These are phyloP conservation scores for Alternaria sp. DNA, from an alignment of 2,329 filamentous ascomycete genomes.

Conservation along the genomic window DNA sequence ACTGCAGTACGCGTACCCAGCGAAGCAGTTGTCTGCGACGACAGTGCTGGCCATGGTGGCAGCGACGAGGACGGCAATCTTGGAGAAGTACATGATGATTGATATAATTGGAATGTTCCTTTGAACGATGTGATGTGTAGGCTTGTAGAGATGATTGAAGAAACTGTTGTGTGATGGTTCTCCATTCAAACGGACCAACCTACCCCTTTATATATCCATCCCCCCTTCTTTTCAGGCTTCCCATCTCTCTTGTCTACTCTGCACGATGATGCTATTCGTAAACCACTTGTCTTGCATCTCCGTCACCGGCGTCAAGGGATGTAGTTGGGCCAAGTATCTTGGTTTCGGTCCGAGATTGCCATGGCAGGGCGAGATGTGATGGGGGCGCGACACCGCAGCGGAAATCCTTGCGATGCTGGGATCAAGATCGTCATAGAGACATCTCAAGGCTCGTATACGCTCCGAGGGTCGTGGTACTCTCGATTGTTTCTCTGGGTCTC, in stretches of 20 bases:
- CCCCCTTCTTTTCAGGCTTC: neutral
- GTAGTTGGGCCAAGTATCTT: neutral
- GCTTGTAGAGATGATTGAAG: neutral
- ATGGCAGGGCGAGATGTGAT: neutral
- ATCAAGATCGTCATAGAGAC: neutral
- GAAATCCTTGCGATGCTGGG: neutral
- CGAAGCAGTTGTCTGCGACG: slow-evolving; percentile 3
- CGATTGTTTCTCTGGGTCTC: neutral
- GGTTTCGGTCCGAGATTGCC: neutral
- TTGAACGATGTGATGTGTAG: neutral
- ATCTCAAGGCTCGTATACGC: neutral
- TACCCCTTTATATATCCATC: neutral
- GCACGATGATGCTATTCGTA: neutral
- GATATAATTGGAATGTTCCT: neutral
- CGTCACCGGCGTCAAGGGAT: neutral
- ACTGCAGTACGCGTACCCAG: neutral
- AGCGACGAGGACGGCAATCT: neutral
- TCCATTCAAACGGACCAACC: neutral
- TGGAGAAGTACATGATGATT: neutral
- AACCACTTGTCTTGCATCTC: neutral
- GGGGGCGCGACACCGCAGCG: neutral
- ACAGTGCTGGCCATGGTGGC: neutral
- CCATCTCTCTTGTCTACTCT: neutral
- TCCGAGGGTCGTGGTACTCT: accelerated
- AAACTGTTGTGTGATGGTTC: neutral